phyloP scores from a whole-genome alignment of 345 rosid genomes.

The Zanthoxylum bungeanum region DNA sequence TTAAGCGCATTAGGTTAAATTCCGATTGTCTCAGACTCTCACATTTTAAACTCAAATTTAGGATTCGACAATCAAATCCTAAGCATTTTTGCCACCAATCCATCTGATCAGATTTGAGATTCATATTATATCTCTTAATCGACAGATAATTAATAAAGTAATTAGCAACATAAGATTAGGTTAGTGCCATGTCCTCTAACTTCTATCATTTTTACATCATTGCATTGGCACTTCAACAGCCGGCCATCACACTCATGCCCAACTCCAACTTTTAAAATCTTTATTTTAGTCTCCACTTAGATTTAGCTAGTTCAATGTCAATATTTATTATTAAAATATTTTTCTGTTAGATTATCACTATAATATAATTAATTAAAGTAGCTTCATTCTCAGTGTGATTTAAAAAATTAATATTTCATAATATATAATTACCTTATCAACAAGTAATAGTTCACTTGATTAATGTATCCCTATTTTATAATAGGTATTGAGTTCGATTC shows the following conservation, averaged over 20 bases:
- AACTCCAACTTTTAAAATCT: constrained; percentile 10
- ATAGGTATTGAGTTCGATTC: too few species aligned
- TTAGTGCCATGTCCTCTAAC: constrained; percentile 12
- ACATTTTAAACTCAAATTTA: too few species aligned
- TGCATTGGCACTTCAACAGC: constrained; percentile 3
- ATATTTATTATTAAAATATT: neutral
- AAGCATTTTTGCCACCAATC: too few species aligned
- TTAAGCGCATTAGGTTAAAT: too few species aligned
- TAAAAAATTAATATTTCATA: too few species aligned
- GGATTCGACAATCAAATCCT: neutral
- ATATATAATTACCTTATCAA: too few species aligned
- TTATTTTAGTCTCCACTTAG: neutral
- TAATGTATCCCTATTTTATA: too few species aligned
- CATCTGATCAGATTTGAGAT: neutral
- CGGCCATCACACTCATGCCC: constrained; percentile 18
- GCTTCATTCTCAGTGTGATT: neutral
- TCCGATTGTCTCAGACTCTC: too few species aligned
- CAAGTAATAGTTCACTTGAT: too few species aligned
- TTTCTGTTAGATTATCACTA: neutral
- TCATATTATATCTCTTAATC: neutral
- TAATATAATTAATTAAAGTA: neutral
- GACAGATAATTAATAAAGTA: neutral
- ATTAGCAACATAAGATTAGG: neutral
- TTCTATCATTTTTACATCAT: constrained; percentile 13
- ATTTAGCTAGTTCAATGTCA: neutral